These are phyloP conservation scores for Kwoniella mangroviensis DNA, from an alignment of 768 basidiomycete species.

Conservation along the genomic window DNA sequence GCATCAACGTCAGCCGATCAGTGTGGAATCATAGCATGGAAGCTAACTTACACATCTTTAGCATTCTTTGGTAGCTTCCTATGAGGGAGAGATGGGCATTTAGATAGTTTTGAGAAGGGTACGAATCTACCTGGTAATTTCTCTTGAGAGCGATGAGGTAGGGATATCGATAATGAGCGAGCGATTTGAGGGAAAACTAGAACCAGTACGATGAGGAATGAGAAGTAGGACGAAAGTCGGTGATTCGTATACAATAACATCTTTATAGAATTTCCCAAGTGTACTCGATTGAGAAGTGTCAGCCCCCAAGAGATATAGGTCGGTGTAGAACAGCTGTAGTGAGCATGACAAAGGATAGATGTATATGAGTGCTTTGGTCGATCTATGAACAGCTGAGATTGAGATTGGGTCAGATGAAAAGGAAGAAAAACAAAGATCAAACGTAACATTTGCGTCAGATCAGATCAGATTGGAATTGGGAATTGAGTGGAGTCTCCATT, in stretches of 20 bases:
- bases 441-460: conserved; percentile 4
- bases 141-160: background rate
- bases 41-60: conserved; percentile 42
- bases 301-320: no score
- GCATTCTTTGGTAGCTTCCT: conserved; percentile 21
- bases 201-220: no score
- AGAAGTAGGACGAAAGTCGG: background rate
- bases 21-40: background rate
- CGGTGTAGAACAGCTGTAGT: no score
- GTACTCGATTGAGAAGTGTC: no score
- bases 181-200: background rate
- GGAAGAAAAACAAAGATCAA: background rate
- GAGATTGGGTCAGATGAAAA: background rate
- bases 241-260: background rate
- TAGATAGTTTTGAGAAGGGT: conserved; percentile 28
- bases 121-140: conserved; percentile 23
- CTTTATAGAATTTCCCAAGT: no score
- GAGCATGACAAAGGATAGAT: background rate
- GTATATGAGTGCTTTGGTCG: no score
- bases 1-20: background rate
- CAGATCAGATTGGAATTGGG: background rate
- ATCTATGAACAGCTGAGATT: background rate
- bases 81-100: conserved; percentile 28
- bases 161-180: background rate
- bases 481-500: conserved; percentile 3